These are phyloP conservation scores for Polygonum maritimum DNA, from an alignment of 148 eudicot genomes.

Conservation along the genomic window DNA sequence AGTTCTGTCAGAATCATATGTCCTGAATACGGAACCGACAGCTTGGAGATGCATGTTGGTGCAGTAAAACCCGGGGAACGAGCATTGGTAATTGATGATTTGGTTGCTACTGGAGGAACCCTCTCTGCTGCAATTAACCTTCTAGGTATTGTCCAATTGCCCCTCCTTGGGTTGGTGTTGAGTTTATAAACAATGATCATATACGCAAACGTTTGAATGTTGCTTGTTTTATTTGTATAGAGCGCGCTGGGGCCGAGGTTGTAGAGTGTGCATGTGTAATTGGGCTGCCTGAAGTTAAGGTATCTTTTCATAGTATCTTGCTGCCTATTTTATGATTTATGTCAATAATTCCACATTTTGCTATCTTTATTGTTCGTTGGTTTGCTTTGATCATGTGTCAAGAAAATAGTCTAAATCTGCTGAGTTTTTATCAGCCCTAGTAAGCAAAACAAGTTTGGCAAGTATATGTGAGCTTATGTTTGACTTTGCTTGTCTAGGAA, in stretches of 20 bases:
- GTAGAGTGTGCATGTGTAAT: constrained; percentile 83
- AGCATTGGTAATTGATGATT: constrained; percentile 75
- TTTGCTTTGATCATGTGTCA: too few species aligned
- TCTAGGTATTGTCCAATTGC: constrained; percentile 28
- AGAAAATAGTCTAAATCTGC: too few species aligned
- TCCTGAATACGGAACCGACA: constrained; percentile 75
- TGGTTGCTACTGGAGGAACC: constrained; percentile 95
- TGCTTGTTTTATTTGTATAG: constrained; percentile 17
- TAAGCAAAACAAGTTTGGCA: not conserved
- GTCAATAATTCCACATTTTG: too few species aligned
- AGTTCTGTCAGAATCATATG: constrained; percentile 68
- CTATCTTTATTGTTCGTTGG: too few species aligned
- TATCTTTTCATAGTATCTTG: constrained; percentile 12
- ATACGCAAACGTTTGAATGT: not conserved
- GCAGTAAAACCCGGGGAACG: constrained; percentile 73
- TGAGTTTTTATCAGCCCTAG: too few species aligned
- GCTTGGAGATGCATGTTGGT: constrained; percentile 86
- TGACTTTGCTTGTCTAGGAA: constrained; percentile 1
- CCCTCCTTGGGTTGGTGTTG: too few species aligned
- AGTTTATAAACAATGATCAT: not conserved
- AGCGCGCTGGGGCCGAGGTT: constrained; percentile 60
- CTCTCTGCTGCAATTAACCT: constrained; percentile 75
- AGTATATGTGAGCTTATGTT: not conserved
- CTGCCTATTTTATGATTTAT: not conserved
- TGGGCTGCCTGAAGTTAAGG: constrained; percentile 68